Base-by-base conservation (phyloP, 2,329 filamentous ascomycete genomes). In the Aspergillus neoniger region DNA sequence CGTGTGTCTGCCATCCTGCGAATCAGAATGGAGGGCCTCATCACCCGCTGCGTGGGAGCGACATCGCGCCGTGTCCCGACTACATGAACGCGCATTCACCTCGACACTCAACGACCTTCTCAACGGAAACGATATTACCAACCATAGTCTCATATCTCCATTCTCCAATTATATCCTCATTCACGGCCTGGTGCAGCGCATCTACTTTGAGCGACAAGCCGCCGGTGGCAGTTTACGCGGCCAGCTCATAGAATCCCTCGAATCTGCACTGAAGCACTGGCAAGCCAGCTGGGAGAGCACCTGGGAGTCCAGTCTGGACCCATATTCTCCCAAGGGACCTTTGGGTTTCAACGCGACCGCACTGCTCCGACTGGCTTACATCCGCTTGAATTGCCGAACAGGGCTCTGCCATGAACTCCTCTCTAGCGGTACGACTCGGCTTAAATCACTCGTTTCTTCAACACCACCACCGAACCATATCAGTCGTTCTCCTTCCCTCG, bases 81-180 rank as follows among this genome's bases (percentile, higher is more conserved):
- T 19, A 3, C 9, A 32, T 12, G 47, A 57, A 9, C 43, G 41
- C 12, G 3, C 21, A 19, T 30, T 49, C 47, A 47, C 30, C 5
- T 9, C 19, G 3, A 28, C 28, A 17, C 23, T 57, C 4, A 30
- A 17, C 44, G 21, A 21, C 7, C 55, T 50, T 5, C 23, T 57
- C 55, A 5, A 14, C 14, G 25, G 28, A 17, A 30, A 49, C 9
- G 36, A 55, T 15, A 30, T 28, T 28, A 59, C 38, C 2, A 32
- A 28, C 25, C 15, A 28, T 14, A 17, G 43, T 7, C 57, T 63
- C 15, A 60, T 64, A 28, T 70, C 69, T 12, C 84, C 85, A 0
- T 75, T 89, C 2, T 88, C 87, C 1, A 87, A 87, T 65, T 90
- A 91, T 64, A 82, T 88, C 3, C 78, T 91, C 36, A 88, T 91